phyloP scores from a whole-genome alignment of 2,329 filamentous ascomycete genomes.

The Penicillium sp. region DNA sequence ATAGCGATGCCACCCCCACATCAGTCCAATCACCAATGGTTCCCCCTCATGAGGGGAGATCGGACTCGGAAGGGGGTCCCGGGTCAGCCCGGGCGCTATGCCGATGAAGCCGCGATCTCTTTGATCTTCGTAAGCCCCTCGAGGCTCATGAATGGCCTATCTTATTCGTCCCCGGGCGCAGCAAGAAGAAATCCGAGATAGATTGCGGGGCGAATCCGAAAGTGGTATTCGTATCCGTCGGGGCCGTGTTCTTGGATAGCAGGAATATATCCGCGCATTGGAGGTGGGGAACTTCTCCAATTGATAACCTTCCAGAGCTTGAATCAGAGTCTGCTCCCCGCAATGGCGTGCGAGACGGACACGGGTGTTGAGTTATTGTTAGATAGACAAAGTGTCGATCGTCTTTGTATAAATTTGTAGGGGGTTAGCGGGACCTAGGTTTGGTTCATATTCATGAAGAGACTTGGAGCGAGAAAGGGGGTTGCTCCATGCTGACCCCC shows the following conservation, averaged over 20 bases:
- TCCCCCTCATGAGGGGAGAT: constrained; percentile 25
- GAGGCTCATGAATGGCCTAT: not conserved
- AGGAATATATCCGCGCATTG: not conserved
- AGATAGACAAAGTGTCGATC: not conserved
- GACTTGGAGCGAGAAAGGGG: not conserved
- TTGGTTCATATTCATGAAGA: not conserved
- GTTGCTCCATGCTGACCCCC: not conserved
- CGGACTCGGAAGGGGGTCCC: constrained; percentile 1
- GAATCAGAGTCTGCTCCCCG: not conserved
- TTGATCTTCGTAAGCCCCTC: not conserved
- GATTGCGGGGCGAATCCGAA: constrained; percentile 16
- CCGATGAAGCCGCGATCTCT: not conserved
- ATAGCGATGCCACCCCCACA: not conserved
- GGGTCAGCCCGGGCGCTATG: not conserved
- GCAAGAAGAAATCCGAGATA: not conserved
- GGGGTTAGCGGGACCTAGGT: not conserved
- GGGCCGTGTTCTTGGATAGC: not conserved
- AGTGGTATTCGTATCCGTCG: constrained; percentile 4
- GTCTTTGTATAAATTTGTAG: not conserved
- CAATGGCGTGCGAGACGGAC: constrained; percentile 3
- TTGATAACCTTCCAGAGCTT: not conserved
- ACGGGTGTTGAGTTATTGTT: not conserved
- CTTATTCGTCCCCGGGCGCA: not conserved
- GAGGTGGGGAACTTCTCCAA: constrained; percentile 14
- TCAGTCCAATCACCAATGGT: constrained; percentile 5